These are phyloP conservation scores for Xerocomus tenax DNA, from an alignment of 1,284 basidiomycete genomes.

Conservation along the genomic window DNA sequence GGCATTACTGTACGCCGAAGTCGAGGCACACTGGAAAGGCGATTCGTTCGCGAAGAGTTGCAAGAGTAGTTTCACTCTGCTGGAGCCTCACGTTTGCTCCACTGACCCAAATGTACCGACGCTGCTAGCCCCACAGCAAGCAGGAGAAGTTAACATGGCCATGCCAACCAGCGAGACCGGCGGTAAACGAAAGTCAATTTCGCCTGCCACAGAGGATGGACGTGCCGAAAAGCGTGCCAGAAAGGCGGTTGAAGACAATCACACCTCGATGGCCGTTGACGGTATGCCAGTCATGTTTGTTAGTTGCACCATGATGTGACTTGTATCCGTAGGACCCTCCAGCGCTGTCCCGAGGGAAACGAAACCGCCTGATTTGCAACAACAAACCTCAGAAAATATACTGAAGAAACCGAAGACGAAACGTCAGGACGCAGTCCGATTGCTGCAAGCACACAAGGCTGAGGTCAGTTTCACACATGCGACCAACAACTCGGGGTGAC, in stretches of 20 bases:
- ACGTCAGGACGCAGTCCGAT: slow-evolving; percentile 39
- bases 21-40: slow-evolving; percentile 69
- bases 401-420: slow-evolving; percentile 34
- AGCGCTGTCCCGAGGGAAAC: slow-evolving; percentile 18
- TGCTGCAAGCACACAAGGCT: slow-evolving; percentile 51
- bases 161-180: slow-evolving; percentile 13
- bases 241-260: slow-evolving; percentile 35
- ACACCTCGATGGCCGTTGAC: slow-evolving; percentile 31
- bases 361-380: slow-evolving; percentile 21
- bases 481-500: slow-evolving; percentile 1
- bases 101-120: slow-evolving; percentile 33
- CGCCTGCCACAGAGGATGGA: slow-evolving; percentile 37
- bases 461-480: slow-evolving; percentile 40
- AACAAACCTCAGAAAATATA: slow-evolving; percentile 12
- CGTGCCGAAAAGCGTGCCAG: slow-evolving; percentile 47
- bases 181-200: slow-evolving; percentile 43
- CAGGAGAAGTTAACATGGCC: slow-evolving; percentile 10
- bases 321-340: slow-evolving; percentile 10
- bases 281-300: slow-evolving; percentile 12
- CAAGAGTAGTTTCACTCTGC: slow-evolving; percentile 58
- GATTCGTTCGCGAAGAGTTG: slow-evolving; percentile 54
- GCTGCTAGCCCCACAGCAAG: slow-evolving; percentile 20
- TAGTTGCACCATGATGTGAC: neutral
- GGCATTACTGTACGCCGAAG: slow-evolving; percentile 74
- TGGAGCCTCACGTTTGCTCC: slow-evolving; percentile 62